A percentile compares a stretch with the other conserved stretches of the same genome.
Evolutionary conservation across 345 rosid species (phyloP).

Genomic region (Sonneratia alba): DNA sequence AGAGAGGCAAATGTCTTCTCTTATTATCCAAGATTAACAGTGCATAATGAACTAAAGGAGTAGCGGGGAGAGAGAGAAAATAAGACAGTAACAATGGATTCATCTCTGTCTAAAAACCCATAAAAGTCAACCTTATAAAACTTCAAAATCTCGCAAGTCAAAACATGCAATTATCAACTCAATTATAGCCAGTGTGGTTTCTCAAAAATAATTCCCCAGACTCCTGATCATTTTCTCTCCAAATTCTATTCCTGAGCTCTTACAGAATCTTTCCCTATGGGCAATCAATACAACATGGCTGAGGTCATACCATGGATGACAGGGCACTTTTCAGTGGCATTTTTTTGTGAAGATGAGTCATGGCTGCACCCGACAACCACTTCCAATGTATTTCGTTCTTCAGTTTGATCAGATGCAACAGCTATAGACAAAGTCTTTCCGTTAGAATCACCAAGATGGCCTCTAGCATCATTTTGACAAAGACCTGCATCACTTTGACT

Average conservation of each 20-base stretch:
- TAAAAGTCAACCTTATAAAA: too few relatives aligned
- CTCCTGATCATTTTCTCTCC: too few relatives aligned
- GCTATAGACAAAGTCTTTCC: constrained; percentile 6
- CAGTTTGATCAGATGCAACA: constrained; percentile 3
- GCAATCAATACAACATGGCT: not conserved
- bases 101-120: too few relatives aligned
- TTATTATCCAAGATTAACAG: not conserved
- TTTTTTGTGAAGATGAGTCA: not conserved
- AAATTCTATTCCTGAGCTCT: too few relatives aligned
- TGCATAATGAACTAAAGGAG: not conserved
- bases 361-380: constrained; percentile 4
- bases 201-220: too few relatives aligned
- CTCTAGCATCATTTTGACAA: constrained; percentile 14
- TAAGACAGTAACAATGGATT: not conserved
- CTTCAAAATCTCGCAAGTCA: too few relatives aligned
- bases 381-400: not conserved
- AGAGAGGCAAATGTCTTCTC: too few relatives aligned
- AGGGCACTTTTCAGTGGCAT: not conserved
- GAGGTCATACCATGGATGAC: not conserved
- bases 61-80: not conserved
- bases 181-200: too few relatives aligned
- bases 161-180: too few relatives aligned
- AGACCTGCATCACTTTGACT: constrained; percentile 7
- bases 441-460: constrained; percentile 12
- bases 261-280: too few relatives aligned